Conservation (phyloP, 2,329 filamentous ascomycete genomes). For the Drechslera avenae region DNA sequence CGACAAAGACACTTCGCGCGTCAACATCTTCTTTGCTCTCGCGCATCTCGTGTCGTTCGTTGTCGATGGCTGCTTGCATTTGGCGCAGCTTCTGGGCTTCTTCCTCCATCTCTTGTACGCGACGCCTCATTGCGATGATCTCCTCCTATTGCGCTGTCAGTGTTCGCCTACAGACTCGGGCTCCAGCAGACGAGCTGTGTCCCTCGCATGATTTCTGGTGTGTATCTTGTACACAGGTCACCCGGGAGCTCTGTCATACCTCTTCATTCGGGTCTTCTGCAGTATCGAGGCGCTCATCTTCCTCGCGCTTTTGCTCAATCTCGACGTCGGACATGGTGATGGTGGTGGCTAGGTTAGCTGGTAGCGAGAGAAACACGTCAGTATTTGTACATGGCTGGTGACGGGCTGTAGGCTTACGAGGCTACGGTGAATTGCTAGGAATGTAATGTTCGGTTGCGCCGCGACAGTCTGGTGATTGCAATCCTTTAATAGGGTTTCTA, state of each 20-base stretch:
- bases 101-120: constrained; percentile 62
- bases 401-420: constrained; percentile 17
- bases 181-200: no score
- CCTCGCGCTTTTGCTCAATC: constrained; percentile 36
- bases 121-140: constrained; percentile 59
- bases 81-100: constrained; percentile 62
- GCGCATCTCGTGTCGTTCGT: constrained; percentile 78
- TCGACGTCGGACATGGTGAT: constrained; percentile 39
- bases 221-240: no score
- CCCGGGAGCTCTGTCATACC: constrained; percentile 28
- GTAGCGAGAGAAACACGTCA: background rate
- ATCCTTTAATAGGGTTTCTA: background rate
- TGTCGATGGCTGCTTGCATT: constrained; percentile 71
- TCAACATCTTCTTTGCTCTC: constrained; percentile 97
- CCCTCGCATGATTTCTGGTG: no score
- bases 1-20: constrained; percentile 93
- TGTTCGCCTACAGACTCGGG: background rate
- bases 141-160: constrained; percentile 40
- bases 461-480: background rate
- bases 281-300: constrained; percentile 42
- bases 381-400: background rate
- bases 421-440: constrained; percentile 13
- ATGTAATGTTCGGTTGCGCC: constrained; percentile 4
- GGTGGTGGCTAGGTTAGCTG: background rate
- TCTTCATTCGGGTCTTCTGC: constrained; percentile 45